Evolutionary conservation across 441 rosid species (phyloP), one percentile per base, ranked within the genome.

Genomic region (Gossypium schwendimanii): DNA sequence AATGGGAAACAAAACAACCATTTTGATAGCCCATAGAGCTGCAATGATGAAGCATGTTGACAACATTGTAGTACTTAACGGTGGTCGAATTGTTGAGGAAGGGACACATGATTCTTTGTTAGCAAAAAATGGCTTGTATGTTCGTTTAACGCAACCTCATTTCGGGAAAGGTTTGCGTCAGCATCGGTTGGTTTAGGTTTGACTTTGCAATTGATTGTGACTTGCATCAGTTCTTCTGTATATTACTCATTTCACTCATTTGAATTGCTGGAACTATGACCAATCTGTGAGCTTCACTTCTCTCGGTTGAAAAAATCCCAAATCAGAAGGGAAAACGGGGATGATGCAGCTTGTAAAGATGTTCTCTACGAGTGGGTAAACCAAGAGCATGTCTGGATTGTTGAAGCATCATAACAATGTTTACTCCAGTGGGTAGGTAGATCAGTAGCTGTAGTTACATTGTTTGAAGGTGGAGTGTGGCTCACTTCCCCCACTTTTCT

Each of bases 11-110:
- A 93, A 91, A 80, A 96, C 99, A 14, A 91, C 98, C 72, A 85
- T 96, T 73, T 79, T 96, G 79, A 91, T 93, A 81, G 97, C 98
- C 67, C 97, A 93, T 79, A 86, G 99, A 82, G 89, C 89, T 1
- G 97, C 97, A 23, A 93, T 88, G 93, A 90, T 91, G 97, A 91
- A 94, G 78, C 94, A 91, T 75, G 98, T 93, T 18, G 98, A 96
- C 82, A 93, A 86, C 79, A 90, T 96, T 76, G 98, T 93, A 71
- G 98, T 96, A 75, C 92, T 96, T 18, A 93, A 96, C 39, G 97
- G 97, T 69, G 99, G 98, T 57, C 85, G 88, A 73, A 96, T 90
- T 17, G 97, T 91, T 10, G 99, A 93, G 81, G 97, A 93, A 83
- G 99, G 98, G 64, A 80, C 86, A 45, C 98, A 96, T 60, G 94